phyloP scores from a whole-genome alignment of 2,329 filamentous ascomycete species.

The Ceratocystis eucalypticola region DNA sequence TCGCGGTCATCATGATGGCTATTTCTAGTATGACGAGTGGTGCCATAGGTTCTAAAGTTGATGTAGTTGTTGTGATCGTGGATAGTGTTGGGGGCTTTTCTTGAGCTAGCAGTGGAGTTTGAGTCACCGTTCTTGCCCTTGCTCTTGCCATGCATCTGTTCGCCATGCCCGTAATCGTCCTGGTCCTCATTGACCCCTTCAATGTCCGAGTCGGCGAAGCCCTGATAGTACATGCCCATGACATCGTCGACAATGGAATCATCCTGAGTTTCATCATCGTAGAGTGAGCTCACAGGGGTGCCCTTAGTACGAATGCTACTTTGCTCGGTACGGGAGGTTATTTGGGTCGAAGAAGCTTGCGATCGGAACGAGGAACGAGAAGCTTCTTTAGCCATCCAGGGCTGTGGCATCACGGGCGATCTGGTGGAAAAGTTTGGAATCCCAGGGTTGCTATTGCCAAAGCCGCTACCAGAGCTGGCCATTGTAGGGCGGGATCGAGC shows the following conservation, averaged over 20 bases:
- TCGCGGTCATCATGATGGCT: neutral
- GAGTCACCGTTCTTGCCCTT: neutral
- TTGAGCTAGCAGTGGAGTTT: neutral
- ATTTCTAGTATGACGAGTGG: neutral
- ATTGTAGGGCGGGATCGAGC: conserved; percentile 21
- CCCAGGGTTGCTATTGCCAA: neutral
- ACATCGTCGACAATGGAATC: conserved; percentile 53
- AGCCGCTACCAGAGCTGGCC: neutral
- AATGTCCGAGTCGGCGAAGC: conserved; percentile 36
- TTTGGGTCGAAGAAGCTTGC: conserved; percentile 43
- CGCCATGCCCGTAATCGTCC: conserved; percentile 14
- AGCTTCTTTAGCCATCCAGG: conserved; percentile 40
- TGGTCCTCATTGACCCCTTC: conserved; percentile 24
- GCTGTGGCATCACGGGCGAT: conserved; percentile 23
- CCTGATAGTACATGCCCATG: conserved; percentile 55
- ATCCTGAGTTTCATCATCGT: conserved; percentile 35
- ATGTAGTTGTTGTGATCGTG: conserved; percentile 5
- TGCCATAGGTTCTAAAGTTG: neutral
- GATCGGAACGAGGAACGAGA: conserved; percentile 44
- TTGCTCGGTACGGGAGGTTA: conserved; percentile 57
- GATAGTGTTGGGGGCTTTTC: conserved; percentile 1
- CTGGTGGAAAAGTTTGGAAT: neutral
- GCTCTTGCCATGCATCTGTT: neutral
- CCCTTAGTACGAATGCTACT: conserved; percentile 71
- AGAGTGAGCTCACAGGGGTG: conserved; percentile 57